Evolutionary conservation across 2,329 filamentous ascomycete species (phyloP).

Genomic region (Sordariomycetes sp.): DNA sequence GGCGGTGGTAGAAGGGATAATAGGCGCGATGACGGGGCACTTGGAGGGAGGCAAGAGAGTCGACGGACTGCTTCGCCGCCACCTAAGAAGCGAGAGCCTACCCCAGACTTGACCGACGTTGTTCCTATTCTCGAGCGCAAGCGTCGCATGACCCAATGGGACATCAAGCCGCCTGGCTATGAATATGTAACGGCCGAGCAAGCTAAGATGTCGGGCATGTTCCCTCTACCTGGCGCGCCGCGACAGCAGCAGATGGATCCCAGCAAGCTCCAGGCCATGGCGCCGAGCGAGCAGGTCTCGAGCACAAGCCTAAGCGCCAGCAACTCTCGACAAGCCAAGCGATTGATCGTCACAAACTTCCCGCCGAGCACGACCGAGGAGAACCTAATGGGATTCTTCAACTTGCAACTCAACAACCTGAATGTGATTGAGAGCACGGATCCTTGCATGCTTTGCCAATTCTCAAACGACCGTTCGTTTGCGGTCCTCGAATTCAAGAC

Average conservation of each 20-base stretch:
- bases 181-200: slow-evolving; percentile 98
- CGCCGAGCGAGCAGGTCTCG: slow-evolving; percentile 61
- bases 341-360: slow-evolving; percentile 80
- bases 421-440: slow-evolving; percentile 81
- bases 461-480: slow-evolving; percentile 71
- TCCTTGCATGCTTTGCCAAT: slow-evolving; percentile 74
- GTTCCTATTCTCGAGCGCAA: slow-evolving; percentile 77
- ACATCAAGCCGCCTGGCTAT: slow-evolving; percentile 97
- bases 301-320: slow-evolving; percentile 81
- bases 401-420: slow-evolving; percentile 90
- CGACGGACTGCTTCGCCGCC: slow-evolving; percentile 73
- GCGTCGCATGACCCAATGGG: slow-evolving; percentile 95
- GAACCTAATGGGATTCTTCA: slow-evolving; percentile 75
- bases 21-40: slow-evolving; percentile 25
- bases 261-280: slow-evolving; percentile 85
- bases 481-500: slow-evolving; percentile 88
- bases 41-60: slow-evolving; percentile 30
- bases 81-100: slow-evolving; percentile 87
- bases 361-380: slow-evolving; percentile 68
- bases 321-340: slow-evolving; percentile 89
- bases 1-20: slow-evolving; percentile 39
- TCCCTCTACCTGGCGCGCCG: slow-evolving; percentile 90
- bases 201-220: slow-evolving; percentile 98
- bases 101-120: slow-evolving; percentile 84
- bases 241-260: slow-evolving; percentile 94